Evolutionary conservation across 176 grass and related monocot genomes (phyloP), one percentile per base, ranked within the genome.

Genomic region (Zoysia pacifica): DNA sequence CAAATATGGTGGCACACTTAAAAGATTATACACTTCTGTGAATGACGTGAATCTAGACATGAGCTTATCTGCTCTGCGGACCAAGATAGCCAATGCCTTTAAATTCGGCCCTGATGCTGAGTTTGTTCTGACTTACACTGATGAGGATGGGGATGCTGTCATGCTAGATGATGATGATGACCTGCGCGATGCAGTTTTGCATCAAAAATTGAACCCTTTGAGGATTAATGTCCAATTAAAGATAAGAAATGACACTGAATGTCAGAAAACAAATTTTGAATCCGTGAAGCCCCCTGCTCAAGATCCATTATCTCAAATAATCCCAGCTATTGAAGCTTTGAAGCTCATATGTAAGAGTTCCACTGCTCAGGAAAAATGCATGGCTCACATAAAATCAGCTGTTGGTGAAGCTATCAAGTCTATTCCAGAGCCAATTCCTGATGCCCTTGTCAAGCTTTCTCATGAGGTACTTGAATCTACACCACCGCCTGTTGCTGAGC

Each of bases 121-220:
- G 37, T 84, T 95, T 12, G 55, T 88, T 81, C 79, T 99, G 69
- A 91, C 86, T 62, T 99, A 99, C 46, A 82, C 84, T 5, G 96
- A 99, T 79, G 82, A 88, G 86, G 96, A 99, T 82, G 88, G 84
- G 9, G 96, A 99, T 63, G 60, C 67, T 82, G 90, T 99, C 38
- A 85, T 92, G 88, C 79, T 99, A 59, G 90, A 93, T 74, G 90
- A 93, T 47, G 93, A 99, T 2, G 84, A 99, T 13, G 96, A 99
- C 67, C 64, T 99, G 59, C 62, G 59, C 68, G 95, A 97, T 87
- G 96, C 96, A 75, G 96, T 86, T 81, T 66, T 95, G 76, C 79
- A 59, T 47, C 96, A 99, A 86, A 87, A 84, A 65, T 54, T 99
- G 62, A 99, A 95, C 58, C 96, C 96, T 63, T 65, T 99, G 7